Evolutionary conservation across 345 rosid genomes (phyloP), one percentile per base, ranked within the genome.

Genomic region (Streptanthus diversifolius): DNA sequence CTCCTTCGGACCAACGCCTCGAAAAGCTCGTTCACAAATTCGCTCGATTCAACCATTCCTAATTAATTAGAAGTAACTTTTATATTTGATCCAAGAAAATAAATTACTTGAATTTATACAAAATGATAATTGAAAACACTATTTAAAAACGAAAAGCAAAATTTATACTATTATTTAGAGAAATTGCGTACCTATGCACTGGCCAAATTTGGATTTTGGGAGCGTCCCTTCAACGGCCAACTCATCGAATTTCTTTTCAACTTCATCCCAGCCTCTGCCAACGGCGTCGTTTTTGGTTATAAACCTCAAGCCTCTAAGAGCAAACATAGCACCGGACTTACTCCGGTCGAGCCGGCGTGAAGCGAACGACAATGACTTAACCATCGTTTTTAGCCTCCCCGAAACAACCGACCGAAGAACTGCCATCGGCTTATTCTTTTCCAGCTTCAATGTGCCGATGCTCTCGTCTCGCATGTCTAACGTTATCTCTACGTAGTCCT

Each of bases 31-130:
- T 79, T 55, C 0, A 90, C 91, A 77, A 91, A 91, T 56, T 85
- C 93, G 11, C 77, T 79, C 3, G 95, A 91, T 52, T 89, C 97
- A 10, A 73, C 86, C 90, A 91, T 91, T 30, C 95, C 97, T 91
- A 78, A 53, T 32, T 33, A 4, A 9, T 63, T n/a, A 1, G 30
- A 21, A 40, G 18, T 51, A 19, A 7, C 8, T 35, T 15, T 47
- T 19, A 36, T 60, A 33, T 33, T 25, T 25, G 4, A 52, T 52
- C 14, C 33, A n/a, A 43, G n/a, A 21, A 10, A 48, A 19, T 21
- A 19, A 5, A 48, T 19, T 48, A 48, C 25, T 45, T 8, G 24
- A 8, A 3, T 36, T 17, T 47, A 47, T 19, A 49, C 10, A 49
- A 3, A 49, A 39, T 12, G 14, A 52, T 7, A 6, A 14, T 0